Conservation (phyloP, 202 grass and related monocot genomes). For the Digitaria exilis region DNA sequence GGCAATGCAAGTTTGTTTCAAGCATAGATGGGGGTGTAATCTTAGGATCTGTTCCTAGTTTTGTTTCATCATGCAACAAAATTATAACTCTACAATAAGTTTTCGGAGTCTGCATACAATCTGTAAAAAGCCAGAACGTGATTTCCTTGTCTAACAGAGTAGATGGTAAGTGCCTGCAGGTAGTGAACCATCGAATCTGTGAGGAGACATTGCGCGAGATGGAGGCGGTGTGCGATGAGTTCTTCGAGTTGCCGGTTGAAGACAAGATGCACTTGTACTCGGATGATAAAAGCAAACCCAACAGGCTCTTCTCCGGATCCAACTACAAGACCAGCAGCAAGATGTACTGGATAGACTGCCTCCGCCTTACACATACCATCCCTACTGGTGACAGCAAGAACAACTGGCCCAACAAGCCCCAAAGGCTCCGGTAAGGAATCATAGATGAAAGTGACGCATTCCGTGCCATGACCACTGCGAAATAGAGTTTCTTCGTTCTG, state of each 20-base stretch:
- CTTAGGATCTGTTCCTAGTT: no score
- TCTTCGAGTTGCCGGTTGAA: slow-evolving; percentile 50
- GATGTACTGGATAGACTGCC: slow-evolving; percentile 58
- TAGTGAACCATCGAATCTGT: slow-evolving; percentile 59
- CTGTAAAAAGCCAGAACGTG: no score
- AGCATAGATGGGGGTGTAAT: no score
- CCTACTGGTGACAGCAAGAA: slow-evolving; percentile 30
- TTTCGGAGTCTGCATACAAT: no score
- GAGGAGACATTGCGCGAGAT: slow-evolving; percentile 32
- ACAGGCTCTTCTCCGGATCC: slow-evolving; percentile 59
- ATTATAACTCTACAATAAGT: no score
- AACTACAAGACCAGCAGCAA: slow-evolving; percentile 37
- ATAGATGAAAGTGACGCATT: no score
- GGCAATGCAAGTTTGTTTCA: no score
- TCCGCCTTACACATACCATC: slow-evolving; percentile 44
- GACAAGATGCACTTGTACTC: slow-evolving; percentile 57
- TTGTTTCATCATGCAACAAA: no score
- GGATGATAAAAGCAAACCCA: slow-evolving; percentile 35
- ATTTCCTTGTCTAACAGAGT: no score
- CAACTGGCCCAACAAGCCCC: slow-evolving; percentile 61
- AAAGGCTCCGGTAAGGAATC: not conserved
- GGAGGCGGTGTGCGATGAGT: slow-evolving; percentile 45
- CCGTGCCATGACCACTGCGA: no score
- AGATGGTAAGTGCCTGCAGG: slow-evolving; percentile 15
- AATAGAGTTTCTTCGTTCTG: no score